Evolutionary conservation across 441 rosid species (phyloP), one percentile per base, ranked within the genome.

Genomic region (Populus hybrid): DNA sequence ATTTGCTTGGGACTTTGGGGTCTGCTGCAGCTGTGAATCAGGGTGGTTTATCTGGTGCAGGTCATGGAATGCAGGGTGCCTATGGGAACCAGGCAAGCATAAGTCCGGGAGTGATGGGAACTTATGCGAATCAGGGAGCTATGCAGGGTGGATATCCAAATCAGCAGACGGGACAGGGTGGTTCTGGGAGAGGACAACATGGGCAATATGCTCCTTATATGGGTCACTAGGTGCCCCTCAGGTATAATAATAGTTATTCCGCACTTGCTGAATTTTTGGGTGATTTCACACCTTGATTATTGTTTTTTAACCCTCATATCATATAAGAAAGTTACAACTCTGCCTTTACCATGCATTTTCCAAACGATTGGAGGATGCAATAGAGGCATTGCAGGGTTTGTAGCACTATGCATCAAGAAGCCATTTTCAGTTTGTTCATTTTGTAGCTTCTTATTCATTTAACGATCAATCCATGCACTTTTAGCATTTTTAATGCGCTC

Each of bases 1-100:
- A 87, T 75, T 77, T 92, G 72, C 80, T 93, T 40, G 98, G 98
- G 75, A 82, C 91, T 80, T 72, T 89, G 72, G 84, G 89, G 38
- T 53, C 82, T 80, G 83, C 87, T 72, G 68, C 85, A 67, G 75
- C 84, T 24, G 86, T 85, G 77, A 87, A 77, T 80, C 95, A 84
- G 76, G 90, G 87, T 79, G 86, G 84, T 61, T 65, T 85, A 71
- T 87, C 84, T 72, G 85, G 76, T 68, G 88, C 75, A 71, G 75
- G 74, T 45, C 63, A 74, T 75, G 83, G 77, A 71, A 74, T 66
- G 75, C 80, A 74, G 74, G 77, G 70, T 82, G 87, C 84, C 1
- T 90, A 88, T 78, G 87, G 84, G 35, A 80, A 67, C 82, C 97
- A 85, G 82, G 75, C 86, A 8, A 84, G 63, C 79, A 76, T 84